phyloP scores from a whole-genome alignment of 306 rosid species.

The Citrullus mucosospermus region DNA sequence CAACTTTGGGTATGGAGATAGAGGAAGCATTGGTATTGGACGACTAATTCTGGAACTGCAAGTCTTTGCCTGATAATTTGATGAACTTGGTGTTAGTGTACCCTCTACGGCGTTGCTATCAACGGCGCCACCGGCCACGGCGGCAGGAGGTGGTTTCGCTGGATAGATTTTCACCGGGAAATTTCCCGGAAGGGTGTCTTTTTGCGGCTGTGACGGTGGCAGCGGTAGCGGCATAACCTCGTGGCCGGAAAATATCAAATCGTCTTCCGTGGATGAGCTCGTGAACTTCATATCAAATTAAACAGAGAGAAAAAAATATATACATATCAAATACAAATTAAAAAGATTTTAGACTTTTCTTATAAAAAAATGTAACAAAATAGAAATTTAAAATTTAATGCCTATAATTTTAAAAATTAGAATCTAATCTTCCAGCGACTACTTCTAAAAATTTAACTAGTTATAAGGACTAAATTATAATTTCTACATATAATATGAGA shows the following conservation, averaged over 20 bases:
- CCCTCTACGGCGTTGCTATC: not conserved
- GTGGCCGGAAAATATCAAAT: slow-evolving; percentile 13
- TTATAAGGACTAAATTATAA: no score
- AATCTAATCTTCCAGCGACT: no score
- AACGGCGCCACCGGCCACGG: not conserved
- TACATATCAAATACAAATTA: not conserved
- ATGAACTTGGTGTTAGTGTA: not conserved
- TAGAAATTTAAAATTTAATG: no score
- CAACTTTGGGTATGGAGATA: slow-evolving; percentile 58
- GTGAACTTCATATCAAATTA: slow-evolving; percentile 19
- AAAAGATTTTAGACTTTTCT: no score
- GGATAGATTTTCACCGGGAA: slow-evolving; percentile 10
- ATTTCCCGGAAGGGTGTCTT: slow-evolving; percentile 15
- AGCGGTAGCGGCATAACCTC: slow-evolving; percentile 15
- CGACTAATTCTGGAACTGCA: slow-evolving; percentile 26
- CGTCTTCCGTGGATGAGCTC: slow-evolving; percentile 50
- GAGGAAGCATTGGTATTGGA: slow-evolving; percentile 57
- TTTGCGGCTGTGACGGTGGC: slow-evolving; percentile 19
- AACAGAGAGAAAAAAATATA: not conserved
- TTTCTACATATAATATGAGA: no score
- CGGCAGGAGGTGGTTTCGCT: not conserved
- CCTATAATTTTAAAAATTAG: no score
- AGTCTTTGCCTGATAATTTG: not conserved
- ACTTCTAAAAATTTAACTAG: no score
- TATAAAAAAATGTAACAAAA: no score